phyloP scores from a whole-genome alignment of 2,329 filamentous ascomycete species.

The Cladosporium colombiae region DNA sequence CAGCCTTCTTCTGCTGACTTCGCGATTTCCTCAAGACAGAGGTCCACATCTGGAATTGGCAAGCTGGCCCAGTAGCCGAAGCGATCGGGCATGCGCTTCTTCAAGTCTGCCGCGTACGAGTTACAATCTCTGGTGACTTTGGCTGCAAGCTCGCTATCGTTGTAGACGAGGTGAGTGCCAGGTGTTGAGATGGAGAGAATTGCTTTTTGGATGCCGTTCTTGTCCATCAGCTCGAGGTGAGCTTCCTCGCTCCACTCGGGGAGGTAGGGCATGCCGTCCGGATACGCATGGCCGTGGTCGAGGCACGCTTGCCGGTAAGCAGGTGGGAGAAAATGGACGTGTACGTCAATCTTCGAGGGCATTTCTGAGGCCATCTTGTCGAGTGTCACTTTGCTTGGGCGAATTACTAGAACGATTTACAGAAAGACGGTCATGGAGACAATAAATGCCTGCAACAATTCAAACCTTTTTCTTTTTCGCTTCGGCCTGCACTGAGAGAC shows the following conservation, averaged over 20 bases:
- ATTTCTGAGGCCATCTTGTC: not conserved
- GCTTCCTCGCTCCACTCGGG: conserved; percentile 47
- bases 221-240: conserved; percentile 55
- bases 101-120: conserved; percentile 43
- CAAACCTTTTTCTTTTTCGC: not conserved
- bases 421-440: not conserved
- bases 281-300: conserved; percentile 45
- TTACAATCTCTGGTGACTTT: conserved; percentile 46
- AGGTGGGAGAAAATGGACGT: conserved; percentile 51
- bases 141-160: conserved; percentile 40
- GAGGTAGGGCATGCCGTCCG: conserved; percentile 52
- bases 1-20: conserved; percentile 45
- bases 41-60: conserved; percentile 53
- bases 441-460: not conserved
- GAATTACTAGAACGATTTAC: not conserved
- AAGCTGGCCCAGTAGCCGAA: conserved; percentile 58
- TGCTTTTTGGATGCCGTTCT: conserved; percentile 51
- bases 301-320: conserved; percentile 44
- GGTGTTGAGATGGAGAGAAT: conserved; percentile 59
- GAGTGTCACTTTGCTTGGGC: not conserved
- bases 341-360: conserved; percentile 47
- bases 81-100: conserved; percentile 39
- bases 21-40: conserved; percentile 51
- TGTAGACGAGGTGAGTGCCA: conserved; percentile 50
- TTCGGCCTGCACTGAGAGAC: not conserved